Conservation (phyloP, 805 yeast species). For the Isabelozyma heimii region DNA sequence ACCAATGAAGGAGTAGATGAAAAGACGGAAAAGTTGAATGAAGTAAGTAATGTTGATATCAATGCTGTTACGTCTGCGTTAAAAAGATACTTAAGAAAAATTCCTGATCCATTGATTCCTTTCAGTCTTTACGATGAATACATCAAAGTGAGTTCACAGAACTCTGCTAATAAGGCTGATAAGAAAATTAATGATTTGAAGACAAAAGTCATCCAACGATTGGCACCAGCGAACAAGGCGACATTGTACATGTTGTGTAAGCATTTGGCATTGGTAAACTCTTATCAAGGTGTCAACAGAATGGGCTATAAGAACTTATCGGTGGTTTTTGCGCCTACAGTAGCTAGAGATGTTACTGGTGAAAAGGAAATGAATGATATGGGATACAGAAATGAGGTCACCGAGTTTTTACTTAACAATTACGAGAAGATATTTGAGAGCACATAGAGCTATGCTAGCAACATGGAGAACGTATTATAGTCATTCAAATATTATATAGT, state of each 20-base stretch:
- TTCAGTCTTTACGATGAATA: conserved; percentile 64
- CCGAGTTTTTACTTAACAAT: conserved; percentile 65
- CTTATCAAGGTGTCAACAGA: conserved; percentile 55
- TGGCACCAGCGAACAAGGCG: conserved; percentile 68
- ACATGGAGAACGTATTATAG: too few species aligned
- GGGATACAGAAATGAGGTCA: conserved; percentile 72
- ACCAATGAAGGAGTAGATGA: conserved; percentile 28
- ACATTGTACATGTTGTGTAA: conserved; percentile 54
- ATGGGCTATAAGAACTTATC: conserved; percentile 84
- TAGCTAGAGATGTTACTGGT: conserved; percentile 75
- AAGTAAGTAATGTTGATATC: conserved; percentile 60
- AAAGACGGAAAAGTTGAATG: conserved; percentile 28
- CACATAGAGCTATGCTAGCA: background rate
- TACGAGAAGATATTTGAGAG: conserved; percentile 36
- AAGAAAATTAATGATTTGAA: conserved; percentile 42
- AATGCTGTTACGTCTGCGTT: conserved; percentile 84
- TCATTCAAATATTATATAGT: background rate
- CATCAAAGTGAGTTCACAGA: conserved; percentile 48
- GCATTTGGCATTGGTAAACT: conserved; percentile 65
- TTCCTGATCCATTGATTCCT: conserved; percentile 84
- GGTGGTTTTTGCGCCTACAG: conserved; percentile 92
- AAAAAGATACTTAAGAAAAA: conserved; percentile 79
- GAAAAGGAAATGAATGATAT: conserved; percentile 83
- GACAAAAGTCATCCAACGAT: conserved; percentile 38
- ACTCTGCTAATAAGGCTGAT: conserved; percentile 17